Percentiles rank a stretch among this genome's conserved stretches.
Conservation (phyloP, 2,329 filamentous ascomycete genomes). For the Aspergillus sojae region DNA sequence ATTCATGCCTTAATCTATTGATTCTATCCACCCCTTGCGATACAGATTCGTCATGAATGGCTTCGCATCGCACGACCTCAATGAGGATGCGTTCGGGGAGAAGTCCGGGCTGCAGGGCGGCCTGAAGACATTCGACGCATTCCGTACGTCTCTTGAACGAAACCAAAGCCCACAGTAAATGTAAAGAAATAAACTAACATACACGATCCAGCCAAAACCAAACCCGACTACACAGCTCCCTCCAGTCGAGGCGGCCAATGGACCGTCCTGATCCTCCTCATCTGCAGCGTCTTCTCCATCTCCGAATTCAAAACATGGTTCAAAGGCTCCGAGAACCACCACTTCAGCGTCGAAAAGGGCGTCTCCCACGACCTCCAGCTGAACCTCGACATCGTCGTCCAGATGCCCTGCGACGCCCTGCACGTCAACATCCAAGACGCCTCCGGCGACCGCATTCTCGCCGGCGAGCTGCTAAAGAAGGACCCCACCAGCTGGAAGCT, state of each 20-base stretch:
- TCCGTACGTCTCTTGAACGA: constrained; percentile 66
- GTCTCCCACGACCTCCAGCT: constrained; percentile 86
- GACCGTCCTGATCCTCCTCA: constrained; percentile 78
- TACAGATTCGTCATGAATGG: constrained; percentile 68
- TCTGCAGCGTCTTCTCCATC: constrained; percentile 75
- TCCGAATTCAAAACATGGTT: constrained; percentile 83
- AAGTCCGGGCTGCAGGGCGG: constrained; percentile 59
- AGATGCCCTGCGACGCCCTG: constrained; percentile 85
- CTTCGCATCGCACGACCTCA: constrained; percentile 68
- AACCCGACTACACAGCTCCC: constrained; percentile 84
- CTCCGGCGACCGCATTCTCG: constrained; percentile 86
- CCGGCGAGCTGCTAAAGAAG: constrained; percentile 70
- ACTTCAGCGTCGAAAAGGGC: constrained; percentile 91
- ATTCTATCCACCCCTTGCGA: constrained; percentile 15
- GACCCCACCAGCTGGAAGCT: constrained; percentile 80
- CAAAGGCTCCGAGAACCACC: constrained; percentile 79
- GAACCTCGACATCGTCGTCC: constrained; percentile 90
- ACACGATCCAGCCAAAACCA: constrained; percentile 75
- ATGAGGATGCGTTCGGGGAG: constrained; percentile 80
- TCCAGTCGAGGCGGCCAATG: constrained; percentile 89
- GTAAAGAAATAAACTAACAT: constrained; percentile 9
- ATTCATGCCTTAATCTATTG: constrained; percentile 31
- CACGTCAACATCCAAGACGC: constrained; percentile 98
- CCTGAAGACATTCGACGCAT: constrained; percentile 90
- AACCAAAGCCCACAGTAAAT: too few relatives aligned